Conservation (phyloP, 495 filamentous ascomycete species). For the Penicilliopsis zonata region DNA sequence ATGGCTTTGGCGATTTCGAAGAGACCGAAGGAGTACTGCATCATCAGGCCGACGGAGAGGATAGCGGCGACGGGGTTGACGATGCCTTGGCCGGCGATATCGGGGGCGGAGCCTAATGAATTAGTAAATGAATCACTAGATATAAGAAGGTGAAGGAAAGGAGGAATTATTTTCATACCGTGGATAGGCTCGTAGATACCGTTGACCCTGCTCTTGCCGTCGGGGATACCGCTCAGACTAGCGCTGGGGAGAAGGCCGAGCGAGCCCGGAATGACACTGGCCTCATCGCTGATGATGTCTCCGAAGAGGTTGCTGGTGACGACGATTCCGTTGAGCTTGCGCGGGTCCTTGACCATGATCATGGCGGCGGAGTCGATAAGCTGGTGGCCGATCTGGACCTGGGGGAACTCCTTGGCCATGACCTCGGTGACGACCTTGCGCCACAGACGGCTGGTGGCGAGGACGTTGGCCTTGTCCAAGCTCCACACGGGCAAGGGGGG, state of each 20-base stretch:
- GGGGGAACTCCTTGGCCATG: conserved; percentile 76
- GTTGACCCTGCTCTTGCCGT: conserved; percentile 42
- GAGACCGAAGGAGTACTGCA: conserved; percentile 40
- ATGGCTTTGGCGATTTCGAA: conserved; percentile 38
- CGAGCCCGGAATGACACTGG: conserved; percentile 87
- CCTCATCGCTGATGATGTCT: conserved; percentile 95
- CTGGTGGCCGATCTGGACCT: conserved; percentile 75
- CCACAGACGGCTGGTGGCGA: conserved; percentile 86
- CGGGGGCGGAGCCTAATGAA: conserved; percentile 30
- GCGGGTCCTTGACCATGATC: conserved; percentile 93
- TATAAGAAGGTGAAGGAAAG: conserved; percentile 3
- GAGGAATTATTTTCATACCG: conserved; percentile 58
- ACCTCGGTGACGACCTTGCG: conserved; percentile 72
- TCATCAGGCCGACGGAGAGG: conserved; percentile 43
- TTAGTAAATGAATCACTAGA: conserved; percentile 4
- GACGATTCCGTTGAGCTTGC: conserved; percentile 81
- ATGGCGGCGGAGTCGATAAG: conserved; percentile 94
- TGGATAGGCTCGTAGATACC: conserved; percentile 98
- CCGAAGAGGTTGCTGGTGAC: conserved; percentile 94
- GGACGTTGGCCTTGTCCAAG: conserved; percentile 94
- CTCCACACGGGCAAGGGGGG: conserved; percentile 78
- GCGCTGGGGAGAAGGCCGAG: conserved; percentile 86
- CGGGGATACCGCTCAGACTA: conserved; percentile 75
- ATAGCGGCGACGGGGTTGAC: conserved; percentile 58
- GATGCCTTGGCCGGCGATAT: conserved; percentile 75